Evolutionary conservation across 768 basidiomycete species (phyloP).

Genomic region (Gautieria morchelliformis): DNA sequence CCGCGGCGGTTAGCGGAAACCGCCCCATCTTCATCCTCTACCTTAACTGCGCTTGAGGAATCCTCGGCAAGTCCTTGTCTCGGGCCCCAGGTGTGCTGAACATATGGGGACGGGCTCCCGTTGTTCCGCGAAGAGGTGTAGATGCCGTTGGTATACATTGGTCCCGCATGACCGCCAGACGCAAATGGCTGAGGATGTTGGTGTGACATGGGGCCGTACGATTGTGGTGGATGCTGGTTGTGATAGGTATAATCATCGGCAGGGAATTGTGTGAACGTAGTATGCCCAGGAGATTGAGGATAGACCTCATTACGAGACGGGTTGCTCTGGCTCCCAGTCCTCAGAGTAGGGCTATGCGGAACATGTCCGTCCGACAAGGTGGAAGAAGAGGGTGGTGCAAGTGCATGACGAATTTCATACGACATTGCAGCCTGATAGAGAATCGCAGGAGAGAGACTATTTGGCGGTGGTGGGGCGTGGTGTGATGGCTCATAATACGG

Average conservation of each 20-base stretch:
- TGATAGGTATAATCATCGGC: neutral
- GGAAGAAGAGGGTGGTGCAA: neutral
- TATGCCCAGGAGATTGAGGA: neutral
- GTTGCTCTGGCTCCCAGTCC: neutral
- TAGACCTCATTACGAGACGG: neutral
- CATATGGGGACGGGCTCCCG: neutral
- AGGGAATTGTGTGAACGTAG: neutral
- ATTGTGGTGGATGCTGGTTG: neutral
- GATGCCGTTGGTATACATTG: neutral
- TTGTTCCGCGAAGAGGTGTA: neutral
- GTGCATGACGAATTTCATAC: conserved; percentile 8
- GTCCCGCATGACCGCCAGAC: neutral
- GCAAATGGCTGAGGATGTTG: neutral
- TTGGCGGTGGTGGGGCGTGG: neutral
- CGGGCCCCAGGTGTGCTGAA: neutral
- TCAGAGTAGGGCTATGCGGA: neutral
- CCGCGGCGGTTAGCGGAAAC: neutral
- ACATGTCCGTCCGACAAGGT: neutral
- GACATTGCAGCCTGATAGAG: conserved; percentile 7
- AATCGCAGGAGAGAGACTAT: conserved; percentile 1
- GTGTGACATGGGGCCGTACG: neutral
- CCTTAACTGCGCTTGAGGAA: neutral
- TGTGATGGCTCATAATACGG: neutral
- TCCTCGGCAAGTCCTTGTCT: neutral
- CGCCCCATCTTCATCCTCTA: neutral